Percentiles rank a stretch among this genome's conserved stretches.
phyloP scores from a whole-genome alignment of 257 asterid genomes.

The Ballota nigra region DNA sequence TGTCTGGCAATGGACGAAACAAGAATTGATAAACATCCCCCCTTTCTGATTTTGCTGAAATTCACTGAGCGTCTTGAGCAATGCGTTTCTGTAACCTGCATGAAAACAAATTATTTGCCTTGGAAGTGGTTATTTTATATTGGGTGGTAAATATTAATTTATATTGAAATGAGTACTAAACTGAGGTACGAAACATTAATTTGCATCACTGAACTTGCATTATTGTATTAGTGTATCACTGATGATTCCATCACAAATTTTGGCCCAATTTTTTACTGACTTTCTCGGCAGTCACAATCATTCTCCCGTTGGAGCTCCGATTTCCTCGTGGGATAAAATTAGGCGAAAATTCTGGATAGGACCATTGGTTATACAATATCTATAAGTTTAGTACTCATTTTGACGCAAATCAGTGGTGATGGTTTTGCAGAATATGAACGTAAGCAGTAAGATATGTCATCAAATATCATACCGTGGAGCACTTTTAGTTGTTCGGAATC shows the following conservation, averaged over 20 bases:
- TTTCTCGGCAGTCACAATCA: not conserved
- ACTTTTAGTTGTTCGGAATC: slow-evolving; percentile 63
- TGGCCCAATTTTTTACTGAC: not conserved
- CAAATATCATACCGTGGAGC: slow-evolving; percentile 59
- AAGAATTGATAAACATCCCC: slow-evolving; percentile 81
- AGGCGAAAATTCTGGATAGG: not conserved
- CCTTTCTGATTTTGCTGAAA: slow-evolving; percentile 50
- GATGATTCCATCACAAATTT: not conserved
- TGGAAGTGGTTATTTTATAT: not conserved
- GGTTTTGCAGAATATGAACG: not conserved
- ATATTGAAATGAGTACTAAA: not conserved
- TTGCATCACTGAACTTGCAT: not conserved
- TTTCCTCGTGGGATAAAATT: not conserved
- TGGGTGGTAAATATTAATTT: not conserved
- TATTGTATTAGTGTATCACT: not conserved
- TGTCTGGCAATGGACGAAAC: slow-evolving; percentile 86
- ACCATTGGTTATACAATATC: not conserved
- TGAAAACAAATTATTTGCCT: slow-evolving; percentile 10
- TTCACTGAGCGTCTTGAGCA: slow-evolving; percentile 51
- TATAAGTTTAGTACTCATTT: not conserved
- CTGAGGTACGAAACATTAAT: not conserved
- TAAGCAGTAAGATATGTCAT: not conserved
- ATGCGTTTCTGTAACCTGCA: slow-evolving; percentile 70
- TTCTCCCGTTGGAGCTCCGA: not conserved
- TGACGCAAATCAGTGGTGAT: not conserved